Evolutionary conservation across 768 basidiomycete species (phyloP).

Genomic region (Kwoniella dendrophila): DNA sequence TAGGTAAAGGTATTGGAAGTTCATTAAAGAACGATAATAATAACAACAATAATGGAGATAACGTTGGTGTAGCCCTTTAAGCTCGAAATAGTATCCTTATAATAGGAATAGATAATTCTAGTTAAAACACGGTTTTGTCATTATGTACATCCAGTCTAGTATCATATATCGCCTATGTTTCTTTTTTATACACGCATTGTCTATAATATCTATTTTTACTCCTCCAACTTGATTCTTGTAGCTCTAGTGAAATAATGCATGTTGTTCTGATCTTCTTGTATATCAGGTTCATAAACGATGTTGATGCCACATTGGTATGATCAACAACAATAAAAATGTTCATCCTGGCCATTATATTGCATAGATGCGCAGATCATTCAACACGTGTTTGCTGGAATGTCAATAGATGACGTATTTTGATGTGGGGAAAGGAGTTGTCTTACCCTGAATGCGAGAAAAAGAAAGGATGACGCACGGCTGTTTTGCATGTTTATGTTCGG

Average conservation of each 20-base stretch:
- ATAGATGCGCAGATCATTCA: neutral
- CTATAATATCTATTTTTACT: neutral
- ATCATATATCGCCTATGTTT: too few relatives aligned
- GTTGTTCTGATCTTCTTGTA: constrained; percentile 8
- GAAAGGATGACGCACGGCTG: constrained; percentile 15
- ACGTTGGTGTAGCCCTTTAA: constrained; percentile 9
- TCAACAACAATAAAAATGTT: too few relatives aligned
- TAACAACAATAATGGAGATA: neutral
- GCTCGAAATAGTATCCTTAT: too few relatives aligned
- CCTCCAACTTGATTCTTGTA: neutral
- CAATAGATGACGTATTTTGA: constrained; percentile 5
- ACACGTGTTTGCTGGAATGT: neutral
- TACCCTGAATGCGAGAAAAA: constrained; percentile 8
- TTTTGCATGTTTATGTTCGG: too few relatives aligned
- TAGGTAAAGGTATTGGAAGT: neutral
- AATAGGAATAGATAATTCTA: too few relatives aligned
- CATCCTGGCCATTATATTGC: too few relatives aligned
- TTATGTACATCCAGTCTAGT: too few relatives aligned
- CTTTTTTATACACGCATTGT: constrained; percentile 1
- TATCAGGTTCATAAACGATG: neutral
- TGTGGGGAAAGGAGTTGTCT: neutral
- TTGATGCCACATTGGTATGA: neutral
- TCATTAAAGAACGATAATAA: neutral
- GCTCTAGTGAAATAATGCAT: constrained; percentile 4
- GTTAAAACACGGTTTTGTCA: too few relatives aligned